Evolutionary conservation across 2,329 filamentous ascomycete species (phyloP).

Genomic region (Cephalotrichum gorgonifer): DNA sequence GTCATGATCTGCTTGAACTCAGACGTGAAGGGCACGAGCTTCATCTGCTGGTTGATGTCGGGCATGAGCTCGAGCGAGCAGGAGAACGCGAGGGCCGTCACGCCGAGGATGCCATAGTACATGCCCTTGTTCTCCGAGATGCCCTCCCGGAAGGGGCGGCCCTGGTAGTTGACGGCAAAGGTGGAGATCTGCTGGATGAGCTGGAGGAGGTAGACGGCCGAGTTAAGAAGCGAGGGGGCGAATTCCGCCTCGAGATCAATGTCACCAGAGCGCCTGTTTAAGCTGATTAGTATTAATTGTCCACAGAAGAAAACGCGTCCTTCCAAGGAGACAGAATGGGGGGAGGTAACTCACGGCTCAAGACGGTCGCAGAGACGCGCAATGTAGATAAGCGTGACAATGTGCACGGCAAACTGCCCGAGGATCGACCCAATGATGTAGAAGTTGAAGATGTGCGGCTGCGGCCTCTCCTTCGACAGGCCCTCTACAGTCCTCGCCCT

Average conservation of each 20-base stretch:
- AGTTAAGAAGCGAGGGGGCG: slow-evolving; percentile 85
- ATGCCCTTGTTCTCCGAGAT: slow-evolving; percentile 94
- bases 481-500: slow-evolving; percentile 91
- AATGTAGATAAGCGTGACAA: slow-evolving; percentile 87
- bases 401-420: slow-evolving; percentile 94
- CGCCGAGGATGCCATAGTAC: slow-evolving; percentile 92
- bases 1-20: slow-evolving; percentile 90
- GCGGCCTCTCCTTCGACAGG: slow-evolving; percentile 90
- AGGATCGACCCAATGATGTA: slow-evolving; percentile 98
- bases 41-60: slow-evolving; percentile 88
- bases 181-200: slow-evolving; percentile 98
- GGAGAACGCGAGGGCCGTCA: slow-evolving; percentile 82
- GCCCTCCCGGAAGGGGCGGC: slow-evolving; percentile 90
- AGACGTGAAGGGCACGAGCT: slow-evolving; percentile 76
- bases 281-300: slow-evolving; percentile 15
- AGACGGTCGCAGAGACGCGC: slow-evolving; percentile 77
- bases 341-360: slow-evolving; percentile 59
- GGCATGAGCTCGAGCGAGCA: slow-evolving; percentile 94
- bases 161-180: slow-evolving; percentile 99
- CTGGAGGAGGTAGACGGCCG: slow-evolving; percentile 90
- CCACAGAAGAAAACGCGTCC: neutral
- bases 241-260: slow-evolving; percentile 95
- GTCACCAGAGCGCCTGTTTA: slow-evolving; percentile 36
- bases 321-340: neutral
- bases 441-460: slow-evolving; percentile 97